Base-by-base conservation (phyloP, 1,284 basidiomycete genomes). In the Hemileia vastatrix region DNA sequence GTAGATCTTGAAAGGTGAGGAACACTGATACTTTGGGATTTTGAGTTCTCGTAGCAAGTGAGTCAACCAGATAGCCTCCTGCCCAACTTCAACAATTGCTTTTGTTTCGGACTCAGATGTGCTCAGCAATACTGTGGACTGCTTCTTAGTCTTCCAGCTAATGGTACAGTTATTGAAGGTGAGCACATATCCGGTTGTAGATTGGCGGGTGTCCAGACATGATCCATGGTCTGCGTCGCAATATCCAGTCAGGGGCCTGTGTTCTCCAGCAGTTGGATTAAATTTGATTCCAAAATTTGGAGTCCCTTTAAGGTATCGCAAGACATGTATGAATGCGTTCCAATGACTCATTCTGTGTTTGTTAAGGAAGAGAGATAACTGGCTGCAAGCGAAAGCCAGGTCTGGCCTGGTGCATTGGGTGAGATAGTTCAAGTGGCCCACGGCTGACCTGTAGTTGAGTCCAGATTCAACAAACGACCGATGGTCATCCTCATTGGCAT, bases 41-140 rank as follows among this genome's bases (percentile, higher is more conserved):
- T n/a, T n/a, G n/a, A n/a, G n/a, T n/a, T n/a, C n/a, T n/a, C n/a
- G n/a, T n/a, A n/a, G n/a, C n/a, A n/a, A n/a, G n/a, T n/a, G n/a
- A n/a, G n/a, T n/a, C n/a, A n/a, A n/a, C n/a, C n/a, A n/a, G n/a
- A n/a, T n/a, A n/a, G n/a, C n/a, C n/a, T n/a, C n/a, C n/a, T n/a
- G n/a, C n/a, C n/a, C n/a, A n/a, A n/a, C n/a, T n/a, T n/a, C n/a
- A n/a, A n/a, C n/a, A n/a, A n/a, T n/a, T n/a, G 55, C 55, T 23
- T 57, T 57, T 13, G 27, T 48, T 19, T 57, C 55, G 4, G 55
- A 43, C 33, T 57, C 55, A 3, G 43, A 48, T 31, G 55, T 32
- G 1, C 44, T 32, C 2, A 48, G 45, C 2, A 27, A 47, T 9
- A 57, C 55, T 2, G 55, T 57, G 24, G 4, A 3, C 36, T 48